Evolutionary conservation across 768 basidiomycete species (phyloP).

Genomic region (Leucocoprinus sp.): DNA sequence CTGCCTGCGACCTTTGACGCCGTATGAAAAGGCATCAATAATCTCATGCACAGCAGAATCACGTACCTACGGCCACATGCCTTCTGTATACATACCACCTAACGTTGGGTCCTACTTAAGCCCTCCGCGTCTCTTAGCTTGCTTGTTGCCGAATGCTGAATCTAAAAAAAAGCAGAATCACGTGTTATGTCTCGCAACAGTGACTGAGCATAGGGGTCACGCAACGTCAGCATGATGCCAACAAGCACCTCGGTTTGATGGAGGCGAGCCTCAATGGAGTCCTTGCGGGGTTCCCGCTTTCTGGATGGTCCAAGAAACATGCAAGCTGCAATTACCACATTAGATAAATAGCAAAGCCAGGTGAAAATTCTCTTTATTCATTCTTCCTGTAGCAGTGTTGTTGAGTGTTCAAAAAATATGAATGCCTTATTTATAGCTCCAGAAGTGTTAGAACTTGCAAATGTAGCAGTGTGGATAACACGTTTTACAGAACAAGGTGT

Average conservation of each 20-base stretch:
- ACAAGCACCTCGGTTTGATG: constrained; percentile 89
- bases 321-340: constrained; percentile 54
- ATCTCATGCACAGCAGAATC: constrained; percentile 73
- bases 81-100: too few relatives aligned
- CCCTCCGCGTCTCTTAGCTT: too few relatives aligned
- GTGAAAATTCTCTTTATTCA: too few relatives aligned
- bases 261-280: constrained; percentile 84
- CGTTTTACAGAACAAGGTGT: constrained; percentile 10
- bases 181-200: constrained; percentile 43
- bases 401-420: constrained; percentile 8
- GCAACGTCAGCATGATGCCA: constrained; percentile 64
- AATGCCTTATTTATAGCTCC: background rate
- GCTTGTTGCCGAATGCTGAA: too few relatives aligned
- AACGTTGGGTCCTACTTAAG: too few relatives aligned
- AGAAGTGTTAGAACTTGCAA: background rate
- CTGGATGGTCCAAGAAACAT: constrained; percentile 74
- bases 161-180: too few relatives aligned
- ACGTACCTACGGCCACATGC: too few relatives aligned
- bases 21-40: constrained; percentile 74
- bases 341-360: too few relatives aligned
- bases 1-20: constrained; percentile 58
- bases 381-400: constrained; percentile 1
- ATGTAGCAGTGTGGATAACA: constrained; percentile 5
- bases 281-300: constrained; percentile 84
- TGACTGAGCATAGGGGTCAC: constrained; percentile 30